Conservation (phyloP, 768 basidiomycete species). For the Trametes cingulata region DNA sequence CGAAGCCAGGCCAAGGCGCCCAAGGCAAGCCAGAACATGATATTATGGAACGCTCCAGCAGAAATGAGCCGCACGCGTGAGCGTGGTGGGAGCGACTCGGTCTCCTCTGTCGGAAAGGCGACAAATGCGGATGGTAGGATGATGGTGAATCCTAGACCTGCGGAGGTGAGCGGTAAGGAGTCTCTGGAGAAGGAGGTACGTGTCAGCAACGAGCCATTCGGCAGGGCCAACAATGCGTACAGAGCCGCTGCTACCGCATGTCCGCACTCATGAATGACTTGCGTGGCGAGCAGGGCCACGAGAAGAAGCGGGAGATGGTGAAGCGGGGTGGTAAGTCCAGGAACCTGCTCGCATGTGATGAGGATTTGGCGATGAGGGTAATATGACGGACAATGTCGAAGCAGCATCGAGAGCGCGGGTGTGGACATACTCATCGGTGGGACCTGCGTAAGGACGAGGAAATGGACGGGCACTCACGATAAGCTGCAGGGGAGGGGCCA, state of each 20-base stretch:
- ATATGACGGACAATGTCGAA: no score
- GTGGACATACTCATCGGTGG: neutral
- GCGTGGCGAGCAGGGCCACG: constrained; percentile 6
- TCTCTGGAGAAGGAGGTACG: constrained; percentile 46
- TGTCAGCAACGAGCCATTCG: no score
- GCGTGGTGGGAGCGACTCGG: constrained; percentile 23
- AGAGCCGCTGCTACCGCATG: constrained; percentile 76
- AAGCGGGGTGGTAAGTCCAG: constrained; percentile 81
- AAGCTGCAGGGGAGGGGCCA: constrained; percentile 18
- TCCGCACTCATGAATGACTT: constrained; percentile 48
- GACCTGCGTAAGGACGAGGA: neutral
- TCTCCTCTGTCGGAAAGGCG: constrained; percentile 47
- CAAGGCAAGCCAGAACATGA: constrained; percentile 57
- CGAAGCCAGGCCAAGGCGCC: constrained; percentile 35
- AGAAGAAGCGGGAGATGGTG: constrained; percentile 57
- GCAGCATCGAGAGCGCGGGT: no score
- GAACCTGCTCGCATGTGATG: constrained; percentile 51
- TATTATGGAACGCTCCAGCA: constrained; percentile 80
- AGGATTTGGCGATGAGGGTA: neutral
- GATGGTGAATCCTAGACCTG: constrained; percentile 61
- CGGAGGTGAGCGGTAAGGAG: constrained; percentile 57
- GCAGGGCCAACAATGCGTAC: no score
- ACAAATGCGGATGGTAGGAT: constrained; percentile 80
- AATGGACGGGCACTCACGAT: constrained; percentile 32
- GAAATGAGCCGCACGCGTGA: constrained; percentile 63